phyloP scores from a whole-genome alignment of 2,329 filamentous ascomycete genomes.

The Chaetomiaceae sp. region DNA sequence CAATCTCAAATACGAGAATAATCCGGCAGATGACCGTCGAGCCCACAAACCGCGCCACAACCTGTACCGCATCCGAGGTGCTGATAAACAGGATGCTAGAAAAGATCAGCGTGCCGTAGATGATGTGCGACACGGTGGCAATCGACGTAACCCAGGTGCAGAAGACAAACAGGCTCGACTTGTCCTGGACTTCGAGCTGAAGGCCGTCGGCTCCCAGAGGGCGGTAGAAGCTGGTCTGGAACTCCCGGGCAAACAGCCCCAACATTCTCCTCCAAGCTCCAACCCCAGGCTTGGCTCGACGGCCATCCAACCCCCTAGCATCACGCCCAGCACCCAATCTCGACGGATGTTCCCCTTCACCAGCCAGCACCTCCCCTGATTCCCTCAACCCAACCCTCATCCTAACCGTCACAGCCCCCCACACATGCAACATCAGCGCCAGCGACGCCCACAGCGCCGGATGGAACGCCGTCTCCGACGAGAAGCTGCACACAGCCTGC shows the following conservation, averaged over 20 bases:
- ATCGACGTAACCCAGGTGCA: not conserved
- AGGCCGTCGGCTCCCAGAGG: too few relatives aligned
- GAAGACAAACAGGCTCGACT: not conserved
- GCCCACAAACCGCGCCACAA: not conserved
- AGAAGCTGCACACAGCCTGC: not conserved
- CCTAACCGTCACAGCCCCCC: too few relatives aligned
- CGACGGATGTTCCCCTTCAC: not conserved
- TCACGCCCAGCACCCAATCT: too few relatives aligned
- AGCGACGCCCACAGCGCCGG: not conserved
- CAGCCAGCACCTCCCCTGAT: too few relatives aligned
- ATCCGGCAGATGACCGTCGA: too few relatives aligned
- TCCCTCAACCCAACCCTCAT: too few relatives aligned
- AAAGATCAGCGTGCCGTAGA: not conserved
- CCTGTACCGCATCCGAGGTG: not conserved
- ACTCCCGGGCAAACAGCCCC: not conserved
- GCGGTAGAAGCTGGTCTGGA: not conserved
- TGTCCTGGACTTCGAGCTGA: too few relatives aligned
- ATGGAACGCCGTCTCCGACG: not conserved
- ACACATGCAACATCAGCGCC: too few relatives aligned
- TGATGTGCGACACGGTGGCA: not conserved
- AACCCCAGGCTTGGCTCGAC: too few relatives aligned
- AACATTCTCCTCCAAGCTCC: not conserved
- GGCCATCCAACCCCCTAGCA: too few relatives aligned
- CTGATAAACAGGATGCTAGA: not conserved
- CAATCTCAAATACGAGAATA: too few relatives aligned